Percentiles rank a stretch among this genome's conserved stretches.
Evolutionary conservation across 1,284 basidiomycete genomes (phyloP).

Genomic region (Leccinum subspadiceum): DNA sequence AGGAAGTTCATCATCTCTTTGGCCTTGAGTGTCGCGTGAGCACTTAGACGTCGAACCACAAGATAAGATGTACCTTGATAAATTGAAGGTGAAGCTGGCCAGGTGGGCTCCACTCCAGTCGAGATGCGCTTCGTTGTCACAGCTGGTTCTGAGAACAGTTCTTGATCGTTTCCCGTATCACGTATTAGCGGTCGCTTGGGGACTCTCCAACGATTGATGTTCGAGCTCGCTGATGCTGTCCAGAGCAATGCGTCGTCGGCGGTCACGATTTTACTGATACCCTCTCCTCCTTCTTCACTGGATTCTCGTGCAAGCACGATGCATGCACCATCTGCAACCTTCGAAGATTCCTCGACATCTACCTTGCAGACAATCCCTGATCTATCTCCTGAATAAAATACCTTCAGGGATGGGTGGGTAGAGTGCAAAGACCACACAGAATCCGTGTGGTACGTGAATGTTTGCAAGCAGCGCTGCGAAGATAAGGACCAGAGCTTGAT

Average conservation of each 20-base stretch:
- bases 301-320: conserved; percentile 77
- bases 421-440: conserved; percentile 95
- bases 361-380: conserved; percentile 88
- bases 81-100: conserved; percentile 10
- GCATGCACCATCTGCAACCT: conserved; percentile 88
- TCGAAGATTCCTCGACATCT: conserved; percentile 80
- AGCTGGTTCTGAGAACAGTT: conserved; percentile 13
- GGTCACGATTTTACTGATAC: conserved; percentile 82
- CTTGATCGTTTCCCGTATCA: conserved; percentile 15
- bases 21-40: conserved; percentile 23
- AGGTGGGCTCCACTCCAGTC: conserved; percentile 17
- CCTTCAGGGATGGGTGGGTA: conserved; percentile 82
- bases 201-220: conserved; percentile 75
- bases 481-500: conserved; percentile 91
- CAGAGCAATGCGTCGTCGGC: conserved; percentile 88
- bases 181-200: conserved; percentile 18
- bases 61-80: conserved; percentile 24
- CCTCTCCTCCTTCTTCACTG: conserved; percentile 46
- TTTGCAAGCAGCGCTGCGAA: conserved; percentile 90
- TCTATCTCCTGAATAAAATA: conserved; percentile 95
- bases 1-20: conserved; percentile 22
- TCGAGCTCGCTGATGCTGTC: conserved; percentile 85
- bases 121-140: conserved; percentile 24
- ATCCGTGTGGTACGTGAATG: conserved; percentile 93
- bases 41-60: background rate